A percentile compares a stretch with the other conserved stretches of the same genome.
Conservation (phyloP, 2,329 filamentous ascomycete genomes). For the Fusarium sp. region DNA sequence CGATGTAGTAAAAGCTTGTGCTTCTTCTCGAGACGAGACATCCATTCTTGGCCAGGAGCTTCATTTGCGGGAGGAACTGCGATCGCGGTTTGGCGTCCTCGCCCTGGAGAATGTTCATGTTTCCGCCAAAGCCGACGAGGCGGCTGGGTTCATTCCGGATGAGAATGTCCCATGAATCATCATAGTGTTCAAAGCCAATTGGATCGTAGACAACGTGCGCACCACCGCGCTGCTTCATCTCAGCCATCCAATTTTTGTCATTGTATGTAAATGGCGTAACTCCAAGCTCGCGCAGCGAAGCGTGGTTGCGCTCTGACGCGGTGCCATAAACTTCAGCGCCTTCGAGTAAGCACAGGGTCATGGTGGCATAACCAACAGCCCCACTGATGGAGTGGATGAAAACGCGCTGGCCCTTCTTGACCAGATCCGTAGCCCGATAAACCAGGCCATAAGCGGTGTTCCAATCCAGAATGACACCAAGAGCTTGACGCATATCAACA, state of each 20-base stretch:
- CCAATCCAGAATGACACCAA: slow-evolving; percentile 60
- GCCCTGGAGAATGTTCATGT: slow-evolving; percentile 47
- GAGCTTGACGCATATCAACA: slow-evolving; percentile 55
- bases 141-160: slow-evolving; percentile 49
- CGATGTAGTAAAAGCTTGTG: slow-evolving; percentile 53
- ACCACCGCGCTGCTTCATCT: slow-evolving; percentile 59
- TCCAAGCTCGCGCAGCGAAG: slow-evolving; percentile 52
- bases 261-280: slow-evolving; percentile 59
- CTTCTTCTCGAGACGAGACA: slow-evolving; percentile 45
- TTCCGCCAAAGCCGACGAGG: slow-evolving; percentile 54
- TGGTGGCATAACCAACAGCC: slow-evolving; percentile 58
- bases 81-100: slow-evolving; percentile 49
- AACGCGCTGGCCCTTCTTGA: slow-evolving; percentile 57
- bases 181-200: slow-evolving; percentile 62
- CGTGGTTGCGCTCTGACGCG: slow-evolving; percentile 59
- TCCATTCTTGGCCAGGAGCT: slow-evolving; percentile 49
- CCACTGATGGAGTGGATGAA: slow-evolving; percentile 64
- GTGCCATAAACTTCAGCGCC: slow-evolving; percentile 63
- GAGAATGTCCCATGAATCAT: slow-evolving; percentile 61
- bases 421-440: slow-evolving; percentile 50
- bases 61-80: slow-evolving; percentile 48
- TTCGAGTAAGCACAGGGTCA: slow-evolving; percentile 55
- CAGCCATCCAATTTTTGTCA: slow-evolving; percentile 60
- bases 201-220: slow-evolving; percentile 61
- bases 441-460: slow-evolving; percentile 55